Evolutionary conservation across 495 filamentous ascomycete genomes (phyloP), one percentile per base, ranked within the genome.

Genomic region (Xylaria curta): DNA sequence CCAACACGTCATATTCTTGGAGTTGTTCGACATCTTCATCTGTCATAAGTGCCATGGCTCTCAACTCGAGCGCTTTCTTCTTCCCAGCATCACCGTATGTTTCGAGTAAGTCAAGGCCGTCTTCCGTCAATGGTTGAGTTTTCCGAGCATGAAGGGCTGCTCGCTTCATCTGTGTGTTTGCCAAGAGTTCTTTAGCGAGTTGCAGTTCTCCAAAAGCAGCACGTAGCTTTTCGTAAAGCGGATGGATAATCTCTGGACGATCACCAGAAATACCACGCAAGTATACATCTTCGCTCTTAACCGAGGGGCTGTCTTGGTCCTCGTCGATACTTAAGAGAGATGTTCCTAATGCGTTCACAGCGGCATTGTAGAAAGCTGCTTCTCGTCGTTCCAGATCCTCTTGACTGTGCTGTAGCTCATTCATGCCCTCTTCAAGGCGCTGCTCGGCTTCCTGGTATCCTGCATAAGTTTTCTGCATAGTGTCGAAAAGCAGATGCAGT

Each of bases 121-220:
- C 74, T 49, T 72, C 72, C 51, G 72, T 70, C 65, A 79, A 71
- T 49, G 71, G 68, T 38, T 76, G 77, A 66, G 74, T 73, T 65
- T 79, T 79, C 12, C 60, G 68, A 53, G 75, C 69, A 71, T 71
- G 72, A 17, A 79, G 62, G 19, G 71, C 74, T 51, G 75, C 74
- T 49, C 71, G 76, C 49, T 79, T 78, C 74, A 76, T 76, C 58
- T 75, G 73, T 12, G 76, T 78, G 38, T 79, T 78, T 42, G 66
- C 67, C 36, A 78, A 62, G 31, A 78, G 76, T 53, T 79, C 78
- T 31, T 59, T 76, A 31, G 78, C 76, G 12, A 79, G 58, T 51
- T 79, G 76, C 59, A 79, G 54, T 53, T 79, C 77, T 17, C 72
- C 63, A 38, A 73, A 74, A n/a, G 73, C 76, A 42, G 73, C 72